Base-by-base conservation (phyloP, 2,329 filamentous ascomycete genomes). In the Aspergillus alliaceus region DNA sequence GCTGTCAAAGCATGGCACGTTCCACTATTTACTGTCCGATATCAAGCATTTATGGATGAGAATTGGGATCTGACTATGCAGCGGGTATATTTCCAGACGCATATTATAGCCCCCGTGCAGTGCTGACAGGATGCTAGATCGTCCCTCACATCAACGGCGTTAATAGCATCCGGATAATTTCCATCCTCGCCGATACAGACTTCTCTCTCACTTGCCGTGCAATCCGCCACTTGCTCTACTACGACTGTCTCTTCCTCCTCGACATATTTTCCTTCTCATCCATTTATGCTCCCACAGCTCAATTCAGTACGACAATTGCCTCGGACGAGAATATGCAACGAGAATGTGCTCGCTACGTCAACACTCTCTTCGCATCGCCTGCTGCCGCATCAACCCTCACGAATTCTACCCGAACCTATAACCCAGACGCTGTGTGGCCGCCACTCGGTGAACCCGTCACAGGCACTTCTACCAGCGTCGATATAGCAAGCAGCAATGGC, bases 231-330 rank as follows among this genome's bases (percentile, higher is more conserved):
- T 83, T 99, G 9, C 82, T 98, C 25, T 96, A 96, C 79, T 97
- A 98, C 75, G 91, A 93, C 69, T 93, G 91, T 67, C 84, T 96
- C 34, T 82, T 96, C 25, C 84, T 98, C 53, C 85, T 98, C 11
- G 95, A 99, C 76, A 90, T 97, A 66, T 98, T 98, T 80, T 92
- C 95, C 72, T 99, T 98, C 72, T 83, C 87, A 31, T 91, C 90
- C 40, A 93, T 96, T 67, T 99, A 99, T 70, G 92, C 93, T 0
- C 88, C 89, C 0, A 91, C 91, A 0, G 82, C 87, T 0, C 88
- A 90, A 35, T 88, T 99, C 57, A 85, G 88, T 60, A 84, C 88
- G 60, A 75, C 72, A 31, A 96, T 99, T 67, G 82, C 95, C 31
- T 82, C 84, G 40, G 91, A 97, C 68, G 80, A 84, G 39, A 85